Evolutionary conservation across 768 basidiomycete species (phyloP).

Genomic region (Calocybe gangraenosa): DNA sequence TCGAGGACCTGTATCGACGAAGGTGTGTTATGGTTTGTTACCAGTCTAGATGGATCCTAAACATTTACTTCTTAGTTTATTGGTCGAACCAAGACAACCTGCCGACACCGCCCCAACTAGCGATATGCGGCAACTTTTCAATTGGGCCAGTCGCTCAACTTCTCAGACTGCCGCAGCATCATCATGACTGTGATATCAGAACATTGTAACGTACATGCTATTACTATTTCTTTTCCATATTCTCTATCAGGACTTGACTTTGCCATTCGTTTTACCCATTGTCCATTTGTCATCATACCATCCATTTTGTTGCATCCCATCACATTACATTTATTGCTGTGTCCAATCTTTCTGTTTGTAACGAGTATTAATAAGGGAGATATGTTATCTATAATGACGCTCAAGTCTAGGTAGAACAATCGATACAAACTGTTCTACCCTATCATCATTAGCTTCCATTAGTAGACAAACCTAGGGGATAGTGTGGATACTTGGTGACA

Average conservation of each 20-base stretch:
- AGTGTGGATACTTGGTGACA: constrained; percentile 40
- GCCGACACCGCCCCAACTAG: constrained; percentile 61
- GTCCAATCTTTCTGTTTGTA: constrained; percentile 15
- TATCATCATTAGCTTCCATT: constrained; percentile 8
- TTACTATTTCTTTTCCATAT: constrained; percentile 14
- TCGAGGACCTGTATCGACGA: constrained; percentile 81
- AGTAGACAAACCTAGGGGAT: neutral
- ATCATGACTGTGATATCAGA: constrained; percentile 49
- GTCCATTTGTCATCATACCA: constrained; percentile 13
- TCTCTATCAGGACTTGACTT: constrained; percentile 17
- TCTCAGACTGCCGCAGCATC: constrained; percentile 24
- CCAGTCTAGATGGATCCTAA: constrained; percentile 9
- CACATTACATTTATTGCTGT: constrained; percentile 20
- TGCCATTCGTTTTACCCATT: constrained; percentile 11
- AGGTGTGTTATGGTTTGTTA: constrained; percentile 64
- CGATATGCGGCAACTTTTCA: constrained; percentile 77
- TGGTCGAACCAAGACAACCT: constrained; percentile 80
- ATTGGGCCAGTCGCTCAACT: constrained; percentile 69
- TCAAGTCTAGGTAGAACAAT: constrained; percentile 3
- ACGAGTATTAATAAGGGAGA: constrained; percentile 13
- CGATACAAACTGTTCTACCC: neutral
- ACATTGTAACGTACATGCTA: constrained; percentile 10
- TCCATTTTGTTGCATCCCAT: constrained; percentile 12
- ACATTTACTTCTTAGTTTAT: constrained; percentile 42
- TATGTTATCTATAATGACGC: constrained; percentile 16